These are phyloP conservation scores for Sugiyamaella sp. DNA, from an alignment of 1,139 yeast species.

Conservation along the genomic window DNA sequence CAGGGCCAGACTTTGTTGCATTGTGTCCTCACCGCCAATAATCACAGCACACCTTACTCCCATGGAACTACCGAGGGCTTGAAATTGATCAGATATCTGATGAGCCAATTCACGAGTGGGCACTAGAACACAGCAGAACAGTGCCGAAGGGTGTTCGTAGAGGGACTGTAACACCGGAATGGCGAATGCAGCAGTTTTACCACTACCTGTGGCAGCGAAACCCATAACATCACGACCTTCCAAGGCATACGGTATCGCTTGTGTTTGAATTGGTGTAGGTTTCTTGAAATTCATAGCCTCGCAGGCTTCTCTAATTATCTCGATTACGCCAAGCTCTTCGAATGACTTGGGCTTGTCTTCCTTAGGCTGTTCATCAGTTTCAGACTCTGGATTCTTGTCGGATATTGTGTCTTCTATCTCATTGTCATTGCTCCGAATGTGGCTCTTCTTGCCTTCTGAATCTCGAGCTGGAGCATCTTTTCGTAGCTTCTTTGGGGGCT, in stretches of 20 bases:
- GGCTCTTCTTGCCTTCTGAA: not conserved
- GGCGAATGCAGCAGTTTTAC: constrained; percentile 97
- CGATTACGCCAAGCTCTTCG: constrained; percentile 66
- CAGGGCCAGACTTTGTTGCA: constrained; percentile 94
- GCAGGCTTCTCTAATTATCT: constrained; percentile 72
- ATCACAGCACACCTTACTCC: constrained; percentile 85
- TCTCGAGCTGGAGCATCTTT: not conserved
- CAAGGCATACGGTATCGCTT: constrained; percentile 88
- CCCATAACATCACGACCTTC: constrained; percentile 97
- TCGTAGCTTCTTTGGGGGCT: constrained; percentile 1
- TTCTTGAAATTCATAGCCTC: constrained; percentile 75
- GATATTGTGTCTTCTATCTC: not conserved
- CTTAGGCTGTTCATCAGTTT: constrained; percentile 26
- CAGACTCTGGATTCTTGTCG: not conserved
- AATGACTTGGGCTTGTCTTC: constrained; percentile 39
- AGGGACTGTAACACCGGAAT: constrained; percentile 88
- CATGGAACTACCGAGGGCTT: constrained; percentile 88
- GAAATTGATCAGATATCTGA: constrained; percentile 94
- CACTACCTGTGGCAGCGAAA: constrained; percentile 98
- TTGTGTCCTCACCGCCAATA: constrained; percentile 98
- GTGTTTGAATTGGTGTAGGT: constrained; percentile 94
- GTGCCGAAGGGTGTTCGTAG: constrained; percentile 87
- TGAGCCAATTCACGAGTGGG: constrained; percentile 98
- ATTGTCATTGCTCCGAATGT: no score
- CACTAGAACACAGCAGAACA: constrained; percentile 86